A percentile compares a stretch with the other conserved stretches of the same genome.
Evolutionary conservation across 2,329 filamentous ascomycete species (phyloP).

Genomic region (Trichoderma harzianum): DNA sequence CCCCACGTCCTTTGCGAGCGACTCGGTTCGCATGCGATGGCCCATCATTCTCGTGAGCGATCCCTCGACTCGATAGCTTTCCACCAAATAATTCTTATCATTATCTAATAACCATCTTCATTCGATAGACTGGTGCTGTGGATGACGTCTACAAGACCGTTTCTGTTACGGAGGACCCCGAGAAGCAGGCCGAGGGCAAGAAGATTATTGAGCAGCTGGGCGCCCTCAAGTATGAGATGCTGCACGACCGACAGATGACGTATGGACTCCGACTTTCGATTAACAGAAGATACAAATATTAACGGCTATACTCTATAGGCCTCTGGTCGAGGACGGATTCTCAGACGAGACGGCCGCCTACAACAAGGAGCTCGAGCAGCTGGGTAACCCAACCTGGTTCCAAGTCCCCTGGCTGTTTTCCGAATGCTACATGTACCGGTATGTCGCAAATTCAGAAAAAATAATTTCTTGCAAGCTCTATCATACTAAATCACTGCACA

Average conservation of each 20-base stretch:
- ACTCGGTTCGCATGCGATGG: conserved; percentile 85
- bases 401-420: conserved; percentile 82
- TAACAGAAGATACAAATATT: not conserved
- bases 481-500: conserved; percentile 20
- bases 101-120: not conserved
- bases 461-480: too few relatives aligned
- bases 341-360: conserved; percentile 78
- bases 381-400: conserved; percentile 77
- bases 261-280: conserved; percentile 41
- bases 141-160: conserved; percentile 87
- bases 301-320: conserved; percentile 43
- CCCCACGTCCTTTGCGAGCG: conserved; percentile 79
- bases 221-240: conserved; percentile 87
- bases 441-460: conserved; percentile 20
- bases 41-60: conserved; percentile 78
- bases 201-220: conserved; percentile 75
- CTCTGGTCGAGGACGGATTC: conserved; percentile 72
- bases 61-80: not conserved
- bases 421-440: conserved; percentile 93
- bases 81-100: not conserved
- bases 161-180: conserved; percentile 54
- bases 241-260: conserved; percentile 80
- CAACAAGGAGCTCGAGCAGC: conserved; percentile 77
- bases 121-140: conserved; percentile 74
- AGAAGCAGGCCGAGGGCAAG: conserved; percentile 77